Evolutionary conservation across 1,284 basidiomycete species (phyloP).

Genomic region (Naganishia liquefaciens): DNA sequence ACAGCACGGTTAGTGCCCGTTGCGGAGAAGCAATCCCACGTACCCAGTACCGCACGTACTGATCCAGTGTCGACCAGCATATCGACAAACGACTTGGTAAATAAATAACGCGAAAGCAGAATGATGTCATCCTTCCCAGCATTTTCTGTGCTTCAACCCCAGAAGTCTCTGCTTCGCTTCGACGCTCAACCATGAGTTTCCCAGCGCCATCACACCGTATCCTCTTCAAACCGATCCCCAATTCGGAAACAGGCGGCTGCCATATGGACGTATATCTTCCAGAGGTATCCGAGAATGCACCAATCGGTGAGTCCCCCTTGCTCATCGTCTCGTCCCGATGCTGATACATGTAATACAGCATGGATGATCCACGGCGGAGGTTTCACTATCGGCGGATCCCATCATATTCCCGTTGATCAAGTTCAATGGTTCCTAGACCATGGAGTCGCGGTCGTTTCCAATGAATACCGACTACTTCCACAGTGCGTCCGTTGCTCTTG

Average conservation of each 20-base stretch:
- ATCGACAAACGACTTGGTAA: too few relatives aligned
- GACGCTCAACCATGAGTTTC: too few relatives aligned
- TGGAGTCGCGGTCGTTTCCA: constrained; percentile 35
- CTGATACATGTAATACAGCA: constrained; percentile 6
- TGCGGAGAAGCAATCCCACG: too few relatives aligned
- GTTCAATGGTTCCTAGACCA: constrained; percentile 33
- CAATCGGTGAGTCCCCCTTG: constrained; percentile 18
- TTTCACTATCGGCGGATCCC: constrained; percentile 30
- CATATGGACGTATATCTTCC: constrained; percentile 37
- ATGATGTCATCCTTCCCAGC: too few relatives aligned
- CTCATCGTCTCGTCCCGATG: neutral
- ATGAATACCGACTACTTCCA: constrained; percentile 37
- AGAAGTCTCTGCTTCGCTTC: too few relatives aligned
- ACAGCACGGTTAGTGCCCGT: too few relatives aligned
- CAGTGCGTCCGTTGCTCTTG: constrained; percentile 29
- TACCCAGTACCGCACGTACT: too few relatives aligned
- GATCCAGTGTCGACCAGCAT: too few relatives aligned
- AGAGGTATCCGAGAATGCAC: neutral
- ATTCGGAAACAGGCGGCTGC: constrained; percentile 33
- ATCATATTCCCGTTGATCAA: constrained; percentile 35
- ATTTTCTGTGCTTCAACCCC: too few relatives aligned
- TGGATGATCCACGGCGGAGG: constrained; percentile 38
- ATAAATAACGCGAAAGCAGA: too few relatives aligned
- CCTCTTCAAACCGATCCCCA: constrained; percentile 34
- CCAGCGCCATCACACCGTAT: too few relatives aligned